These are phyloP conservation scores for Dryadomyces quercivorus DNA, from an alignment of 2,329 filamentous ascomycete species.

Conservation along the genomic window DNA sequence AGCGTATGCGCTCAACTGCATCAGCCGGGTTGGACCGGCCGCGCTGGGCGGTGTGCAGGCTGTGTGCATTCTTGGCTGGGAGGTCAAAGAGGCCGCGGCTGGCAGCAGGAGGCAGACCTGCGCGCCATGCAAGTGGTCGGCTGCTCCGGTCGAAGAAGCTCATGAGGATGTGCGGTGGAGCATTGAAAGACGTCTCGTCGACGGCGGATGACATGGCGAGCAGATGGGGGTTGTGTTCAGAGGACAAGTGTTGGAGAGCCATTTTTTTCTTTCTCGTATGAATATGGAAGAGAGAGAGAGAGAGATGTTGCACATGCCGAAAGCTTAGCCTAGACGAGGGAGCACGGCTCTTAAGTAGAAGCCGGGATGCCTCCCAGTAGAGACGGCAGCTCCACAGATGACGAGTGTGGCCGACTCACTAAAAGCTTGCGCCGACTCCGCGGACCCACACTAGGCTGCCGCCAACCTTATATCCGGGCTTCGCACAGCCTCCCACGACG, in stretches of 20 bases:
- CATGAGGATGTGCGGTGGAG: slow-evolving; percentile 1
- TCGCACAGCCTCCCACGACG: background rate
- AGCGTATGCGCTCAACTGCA: slow-evolving; percentile 1
- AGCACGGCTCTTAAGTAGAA: background rate
- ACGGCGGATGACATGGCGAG: background rate
- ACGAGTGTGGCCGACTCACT: background rate
- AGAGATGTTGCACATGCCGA: background rate
- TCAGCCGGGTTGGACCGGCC: background rate
- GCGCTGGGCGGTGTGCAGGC: background rate
- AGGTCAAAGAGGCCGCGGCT: background rate
- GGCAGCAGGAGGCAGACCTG: slow-evolving; percentile 4
- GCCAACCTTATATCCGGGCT: background rate
- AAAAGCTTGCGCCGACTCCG: background rate
- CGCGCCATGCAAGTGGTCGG: slow-evolving; percentile 6
- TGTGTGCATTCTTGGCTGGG: background rate
- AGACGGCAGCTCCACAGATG: background rate
- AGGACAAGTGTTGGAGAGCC: background rate
- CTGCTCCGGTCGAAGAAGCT: slow-evolving; percentile 5
- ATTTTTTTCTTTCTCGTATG: background rate
- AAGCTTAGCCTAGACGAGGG: no score
- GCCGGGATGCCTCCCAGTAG: background rate
- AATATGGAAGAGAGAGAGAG: background rate
- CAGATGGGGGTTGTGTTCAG: background rate
- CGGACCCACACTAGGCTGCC: background rate
- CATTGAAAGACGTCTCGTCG: background rate